Evolutionary conservation across 2,329 filamentous ascomycete genomes (phyloP), one percentile per base, ranked within the genome.

Genomic region (Xenoacremonium recifei): DNA sequence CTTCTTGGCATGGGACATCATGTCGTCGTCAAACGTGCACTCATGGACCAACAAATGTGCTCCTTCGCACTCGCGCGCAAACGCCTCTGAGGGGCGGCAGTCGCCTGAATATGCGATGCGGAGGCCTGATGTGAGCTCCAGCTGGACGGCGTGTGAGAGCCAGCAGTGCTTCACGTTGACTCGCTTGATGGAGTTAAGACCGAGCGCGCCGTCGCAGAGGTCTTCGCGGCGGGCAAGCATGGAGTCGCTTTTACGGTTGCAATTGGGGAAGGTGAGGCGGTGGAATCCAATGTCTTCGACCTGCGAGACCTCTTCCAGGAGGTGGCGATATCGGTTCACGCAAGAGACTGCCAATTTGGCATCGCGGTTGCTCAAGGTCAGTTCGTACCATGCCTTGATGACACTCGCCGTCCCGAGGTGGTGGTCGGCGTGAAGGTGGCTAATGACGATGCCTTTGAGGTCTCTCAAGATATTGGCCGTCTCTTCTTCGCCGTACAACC

Each of bases 391-490:
- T 5, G 87, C 87, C 57, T 80, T 84, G 58, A 97, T 80, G n/a
- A 97, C 71, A 5, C 83, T 79, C n/a, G 80, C 75, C 1, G 83
- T 87, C 20, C 93, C 93, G 16, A 99, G 77, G 60, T 97, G 93
- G 66, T 99, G 93, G 67, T 99, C 93, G 4, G 93, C 93, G 65
- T 99, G 93, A 48, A 95, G 73, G 68, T 99, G 93, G 64, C 89
- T 95, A 66, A 99, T 93, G 82, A 89, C 95, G 49, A 99, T 84
- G 53, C 82, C 80, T 40, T 84, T 85, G 32, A 99, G 73, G 49
- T 95, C 83, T 45, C 73, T 76, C n/a, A 99, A 71, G 11, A 96
- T 75, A n/a, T 83, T 73, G 20, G 72, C 71, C 4, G 92, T 70
- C 50, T 88, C 77, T 4, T 81, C 73, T 0, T 74, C 69, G 5